phyloP scores from a whole-genome alignment of 495 filamentous ascomycete species.

The Lepidopterella palustris region DNA sequence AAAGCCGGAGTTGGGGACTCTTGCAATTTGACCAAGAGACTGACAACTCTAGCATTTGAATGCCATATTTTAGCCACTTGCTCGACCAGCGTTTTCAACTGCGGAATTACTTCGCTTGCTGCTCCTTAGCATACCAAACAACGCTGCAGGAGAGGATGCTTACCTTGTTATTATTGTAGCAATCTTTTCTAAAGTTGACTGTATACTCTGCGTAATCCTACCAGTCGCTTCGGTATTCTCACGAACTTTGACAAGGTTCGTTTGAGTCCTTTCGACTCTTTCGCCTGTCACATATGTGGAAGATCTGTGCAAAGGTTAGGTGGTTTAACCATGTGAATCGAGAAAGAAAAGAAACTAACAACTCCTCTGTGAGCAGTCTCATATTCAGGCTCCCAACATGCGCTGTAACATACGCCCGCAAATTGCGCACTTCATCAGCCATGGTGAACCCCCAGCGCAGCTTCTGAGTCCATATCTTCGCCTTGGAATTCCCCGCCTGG shows the following conservation, averaged over 20 bases:
- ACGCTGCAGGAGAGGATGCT: not conserved
- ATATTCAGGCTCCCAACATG: slow-evolving; percentile 2
- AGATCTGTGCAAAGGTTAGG: not conserved
- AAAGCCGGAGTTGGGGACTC: not conserved
- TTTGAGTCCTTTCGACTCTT: not conserved
- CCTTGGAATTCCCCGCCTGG: not conserved
- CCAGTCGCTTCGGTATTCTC: not conserved
- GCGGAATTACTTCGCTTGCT: not conserved
- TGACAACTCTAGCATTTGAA: not conserved
- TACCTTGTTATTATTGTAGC: not conserved
- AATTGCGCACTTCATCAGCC: not conserved
- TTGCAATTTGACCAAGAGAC: not conserved
- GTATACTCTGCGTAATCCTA: not conserved
- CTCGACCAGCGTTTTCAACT: not conserved
- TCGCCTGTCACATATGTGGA: not conserved
- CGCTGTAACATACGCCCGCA: not conserved
- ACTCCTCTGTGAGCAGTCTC: not conserved
- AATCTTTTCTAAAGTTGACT: not conserved
- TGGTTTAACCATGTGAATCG: not conserved
- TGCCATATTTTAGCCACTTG: not conserved
- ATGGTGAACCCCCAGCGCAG: not conserved
- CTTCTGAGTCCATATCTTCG: not conserved
- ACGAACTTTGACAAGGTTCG: not conserved
- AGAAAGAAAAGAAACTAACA: not conserved
- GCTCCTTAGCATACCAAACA: not conserved